phyloP scores from a whole-genome alignment of 495 filamentous ascomycete genomes.

The Hypoxylon intermedium region DNA sequence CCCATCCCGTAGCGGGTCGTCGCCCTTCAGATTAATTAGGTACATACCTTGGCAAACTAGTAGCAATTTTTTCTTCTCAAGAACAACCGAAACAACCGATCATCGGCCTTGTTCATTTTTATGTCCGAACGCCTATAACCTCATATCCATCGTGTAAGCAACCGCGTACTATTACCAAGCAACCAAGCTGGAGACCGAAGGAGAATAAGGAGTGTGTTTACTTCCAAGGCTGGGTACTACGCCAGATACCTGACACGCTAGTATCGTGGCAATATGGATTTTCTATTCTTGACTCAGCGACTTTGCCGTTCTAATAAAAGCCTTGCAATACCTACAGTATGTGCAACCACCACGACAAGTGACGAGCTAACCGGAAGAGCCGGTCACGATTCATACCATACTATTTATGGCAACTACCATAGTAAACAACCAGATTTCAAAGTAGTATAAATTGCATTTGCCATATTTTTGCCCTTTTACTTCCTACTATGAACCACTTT shows the following conservation, averaged over 20 bases:
- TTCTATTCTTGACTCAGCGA: neutral
- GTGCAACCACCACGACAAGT: neutral
- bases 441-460: no score
- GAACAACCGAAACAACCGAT: neutral
- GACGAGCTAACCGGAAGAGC: no score
- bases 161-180: neutral
- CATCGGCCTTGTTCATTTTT: constrained; percentile 15
- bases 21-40: neutral
- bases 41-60: constrained; percentile 22
- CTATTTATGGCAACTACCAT: no score
- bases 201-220: no score
- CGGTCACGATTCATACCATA: no score
- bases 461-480: no score
- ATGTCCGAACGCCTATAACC: neutral
- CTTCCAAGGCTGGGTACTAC: no score
- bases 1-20: neutral
- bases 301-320: no score
- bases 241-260: no score
- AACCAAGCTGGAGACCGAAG: neutral
- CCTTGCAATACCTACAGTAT: neutral
- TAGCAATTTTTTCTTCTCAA: no score
- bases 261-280: no score
- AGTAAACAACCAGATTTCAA: no score
- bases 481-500: neutral
- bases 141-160: neutral